A percentile compares a stretch with the other conserved stretches of the same genome.
Conservation (phyloP, 2,329 filamentous ascomycete species). For the Cytospora mali region DNA sequence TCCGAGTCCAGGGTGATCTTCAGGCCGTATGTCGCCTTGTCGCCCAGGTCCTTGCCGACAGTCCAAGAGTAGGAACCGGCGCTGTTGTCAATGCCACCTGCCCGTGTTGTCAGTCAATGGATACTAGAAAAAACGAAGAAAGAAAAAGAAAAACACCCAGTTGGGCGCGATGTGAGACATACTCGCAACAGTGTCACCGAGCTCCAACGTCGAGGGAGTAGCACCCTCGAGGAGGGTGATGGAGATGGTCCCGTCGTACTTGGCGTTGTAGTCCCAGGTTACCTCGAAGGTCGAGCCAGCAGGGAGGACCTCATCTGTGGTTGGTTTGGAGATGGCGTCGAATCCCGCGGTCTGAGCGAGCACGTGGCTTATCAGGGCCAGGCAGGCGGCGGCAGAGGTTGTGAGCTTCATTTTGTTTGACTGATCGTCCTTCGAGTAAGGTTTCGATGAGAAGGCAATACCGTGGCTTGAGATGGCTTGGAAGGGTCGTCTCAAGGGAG, state of each 20-base stretch:
- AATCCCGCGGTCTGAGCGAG: constrained; percentile 60
- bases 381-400: constrained; percentile 48
- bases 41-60: constrained; percentile 49
- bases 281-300: constrained; percentile 55
- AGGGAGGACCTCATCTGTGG: constrained; percentile 44
- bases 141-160: no score
- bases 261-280: constrained; percentile 49
- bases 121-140: background rate
- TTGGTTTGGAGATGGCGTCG: constrained; percentile 55
- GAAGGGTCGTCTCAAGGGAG: constrained; percentile 2
- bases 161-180: constrained; percentile 38
- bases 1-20: constrained; percentile 54
- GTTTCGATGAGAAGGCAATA: constrained; percentile 11
- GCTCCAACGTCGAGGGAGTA: constrained; percentile 45
- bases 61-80: constrained; percentile 52
- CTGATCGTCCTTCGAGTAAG: constrained; percentile 27
- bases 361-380: constrained; percentile 55
- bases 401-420: constrained; percentile 62
- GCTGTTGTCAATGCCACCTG: constrained; percentile 52
- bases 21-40: constrained; percentile 58
- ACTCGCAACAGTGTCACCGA: constrained; percentile 51
- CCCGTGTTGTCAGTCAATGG: constrained; percentile 11
- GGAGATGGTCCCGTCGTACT: constrained; percentile 48
- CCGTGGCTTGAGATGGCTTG: constrained; percentile 1
- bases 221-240: constrained; percentile 59